phyloP scores from a whole-genome alignment of 176 grass and related monocot genomes.

The Oryza longistaminata region DNA sequence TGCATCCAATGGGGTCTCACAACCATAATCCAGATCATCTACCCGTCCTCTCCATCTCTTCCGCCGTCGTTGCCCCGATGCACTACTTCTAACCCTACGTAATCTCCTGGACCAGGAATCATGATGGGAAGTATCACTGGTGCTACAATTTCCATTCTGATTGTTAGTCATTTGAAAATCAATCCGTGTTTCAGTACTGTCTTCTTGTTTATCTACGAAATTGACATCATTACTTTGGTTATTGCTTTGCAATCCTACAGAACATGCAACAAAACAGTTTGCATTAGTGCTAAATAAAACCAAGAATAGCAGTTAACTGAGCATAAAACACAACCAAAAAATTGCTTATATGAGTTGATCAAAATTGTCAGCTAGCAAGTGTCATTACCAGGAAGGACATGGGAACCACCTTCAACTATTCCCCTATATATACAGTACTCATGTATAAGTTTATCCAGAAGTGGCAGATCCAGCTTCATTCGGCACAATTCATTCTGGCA shows the following conservation, averaged over 20 bases:
- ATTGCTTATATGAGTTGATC: slow-evolving; percentile 24
- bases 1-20: slow-evolving; percentile 35
- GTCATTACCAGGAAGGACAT: slow-evolving; percentile 60
- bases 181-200: slow-evolving; percentile 53
- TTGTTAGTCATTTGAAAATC: slow-evolving; percentile 51
- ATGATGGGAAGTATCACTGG: slow-evolving; percentile 69
- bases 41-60: slow-evolving; percentile 93
- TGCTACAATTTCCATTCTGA: slow-evolving; percentile 75
- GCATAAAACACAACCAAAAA: slow-evolving; percentile 13
- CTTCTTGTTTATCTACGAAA: slow-evolving; percentile 33
- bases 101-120: slow-evolving; percentile 73
- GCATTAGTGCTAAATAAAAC: slow-evolving; percentile 26
- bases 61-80: slow-evolving; percentile 61
- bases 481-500: slow-evolving; percentile 91
- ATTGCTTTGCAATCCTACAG: slow-evolving; percentile 55
- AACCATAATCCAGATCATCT: slow-evolving; percentile 54
- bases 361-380: slow-evolving; percentile 25
- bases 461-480: slow-evolving; percentile 88
- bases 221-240: slow-evolving; percentile 51
- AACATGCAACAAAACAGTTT: slow-evolving; percentile 32
- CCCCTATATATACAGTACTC: slow-evolving; percentile 98
- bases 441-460: slow-evolving; percentile 95
- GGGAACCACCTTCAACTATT: slow-evolving; percentile 65
- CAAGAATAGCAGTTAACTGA: background rate
- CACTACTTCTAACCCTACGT: slow-evolving; percentile 74